Base-by-base conservation (phyloP, 176 grass and related monocot species). In the Raddia guianensis region DNA sequence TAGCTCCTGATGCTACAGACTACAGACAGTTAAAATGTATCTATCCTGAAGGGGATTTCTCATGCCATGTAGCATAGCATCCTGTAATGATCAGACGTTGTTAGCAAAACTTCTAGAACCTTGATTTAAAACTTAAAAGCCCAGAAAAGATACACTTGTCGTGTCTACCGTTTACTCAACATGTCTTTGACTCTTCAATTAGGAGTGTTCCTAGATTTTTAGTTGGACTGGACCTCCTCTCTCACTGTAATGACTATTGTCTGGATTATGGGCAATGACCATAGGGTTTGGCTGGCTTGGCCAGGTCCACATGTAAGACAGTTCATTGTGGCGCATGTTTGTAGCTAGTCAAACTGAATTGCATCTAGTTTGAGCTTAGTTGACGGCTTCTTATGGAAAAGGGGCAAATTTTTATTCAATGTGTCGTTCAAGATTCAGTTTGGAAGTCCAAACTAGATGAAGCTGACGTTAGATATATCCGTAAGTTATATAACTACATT, bases 301-400 rank as follows among this genome's bases (percentile, higher is more conserved):
- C 8, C 15, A 10, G 35, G 3, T 63, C 33, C 8, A 14, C 60
- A 18, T 4, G 2, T 42, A 66, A 48, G 11, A 76, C 0, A 35
- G 20, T 73, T 15, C 11, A 10, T 68, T 61, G n/a, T 35, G n/a
- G 6, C 48, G 68, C 8, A 37, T 5, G 69, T 61, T 67, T 21
- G 47, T 50, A 46, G 21, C 47, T 43, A 14, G 3, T 43, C 3
- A 50, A 35, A 4, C 3, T 15, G 18, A 37, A 20, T 14, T 20
- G 61, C 20, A 42, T 32, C 9, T 87, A 81, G 19, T 73, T 52
- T 82, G 66, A 37, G 37, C n/a, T 87, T 53, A 46, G 80, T 12
- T 59, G 61, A 49, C 44, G 9, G 13, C 15, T 19, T 68, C 4
- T 4, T 21, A 15, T 32, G 35, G 47, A 57, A 19, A 49, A n/a